Conservation (phyloP, 352 stramenopile species). For the Phytophthora pinifolia region DNA sequence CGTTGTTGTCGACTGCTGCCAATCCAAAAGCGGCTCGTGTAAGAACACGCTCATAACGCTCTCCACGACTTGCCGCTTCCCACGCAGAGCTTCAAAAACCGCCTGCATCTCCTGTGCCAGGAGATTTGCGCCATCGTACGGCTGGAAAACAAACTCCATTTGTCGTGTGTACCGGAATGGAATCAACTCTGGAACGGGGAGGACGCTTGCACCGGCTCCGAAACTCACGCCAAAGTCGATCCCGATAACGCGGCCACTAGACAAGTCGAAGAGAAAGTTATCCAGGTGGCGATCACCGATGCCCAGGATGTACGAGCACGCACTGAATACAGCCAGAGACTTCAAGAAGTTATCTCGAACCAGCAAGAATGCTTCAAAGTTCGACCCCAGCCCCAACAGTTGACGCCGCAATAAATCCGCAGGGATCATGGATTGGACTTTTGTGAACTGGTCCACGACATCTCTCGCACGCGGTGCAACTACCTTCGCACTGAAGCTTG, state of each 20-base stretch:
- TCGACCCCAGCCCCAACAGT: slow-evolving; percentile 64
- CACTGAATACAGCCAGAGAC: slow-evolving; percentile 84
- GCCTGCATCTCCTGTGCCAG: slow-evolving; percentile 83
- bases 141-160: slow-evolving; percentile 69
- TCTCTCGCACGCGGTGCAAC: slow-evolving; percentile 48
- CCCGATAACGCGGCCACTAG: slow-evolving; percentile 74
- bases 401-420: slow-evolving; percentile 75
- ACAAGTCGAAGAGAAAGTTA: slow-evolving; percentile 88
- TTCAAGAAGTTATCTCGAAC: slow-evolving; percentile 84
- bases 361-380: slow-evolving; percentile 82
- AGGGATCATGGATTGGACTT: slow-evolving; percentile 69
- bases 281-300: slow-evolving; percentile 92
- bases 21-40: slow-evolving; percentile 91
- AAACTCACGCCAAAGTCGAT: slow-evolving; percentile 95
- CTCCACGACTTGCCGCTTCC: slow-evolving; percentile 80
- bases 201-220: slow-evolving; percentile 73
- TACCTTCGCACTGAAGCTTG: slow-evolving; percentile 73
- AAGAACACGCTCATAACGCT: slow-evolving; percentile 92
- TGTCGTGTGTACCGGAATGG: slow-evolving; percentile 89
- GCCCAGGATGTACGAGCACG: slow-evolving; percentile 87
- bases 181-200: slow-evolving; percentile 90
- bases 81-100: slow-evolving; percentile 81
- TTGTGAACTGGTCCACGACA: slow-evolving; percentile 51
- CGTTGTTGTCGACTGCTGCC: slow-evolving; percentile 73
- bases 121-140: slow-evolving; percentile 67